Evolutionary conservation across 768 basidiomycete genomes (phyloP), one percentile per base, ranked within the genome.

Genomic region (Pseudohyphozyma bogoriensis): DNA sequence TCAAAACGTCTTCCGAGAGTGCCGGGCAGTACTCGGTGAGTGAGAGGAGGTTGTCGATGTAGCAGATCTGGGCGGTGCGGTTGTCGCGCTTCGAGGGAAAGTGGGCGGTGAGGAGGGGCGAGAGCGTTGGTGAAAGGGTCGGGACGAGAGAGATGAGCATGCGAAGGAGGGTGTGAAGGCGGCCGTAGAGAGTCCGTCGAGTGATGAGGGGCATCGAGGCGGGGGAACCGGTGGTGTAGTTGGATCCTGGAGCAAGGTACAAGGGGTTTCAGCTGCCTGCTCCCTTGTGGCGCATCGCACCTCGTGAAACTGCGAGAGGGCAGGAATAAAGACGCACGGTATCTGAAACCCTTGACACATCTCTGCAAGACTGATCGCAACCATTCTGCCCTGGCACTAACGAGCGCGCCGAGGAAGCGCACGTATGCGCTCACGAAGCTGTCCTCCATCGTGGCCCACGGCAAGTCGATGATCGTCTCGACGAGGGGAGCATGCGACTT

Each of bases 1-100:
- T 85, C 36, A 96, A 76, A 44, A 96, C 83, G 66, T 83, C 84
- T 64, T 91, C 90, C 2, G 71, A 69, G 26, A 96, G 77, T 71
- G 89, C 91, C 0, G 88, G 83, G 70, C 92, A 96, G 72, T 95
- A 97, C 37, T 82, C 80, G 0, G 85, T 84, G 39, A 96, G 75
- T 36, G 82, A 81, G 9, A 97, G 79, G 20, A 90, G 73, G 72
- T 99, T 99, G 47, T 88, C 83, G 65, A 96, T 87, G 70, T 90
- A 99, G 1, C 89, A 88, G 4, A 85, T 80, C 67, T 96, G 91
- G 0, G 83, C 77, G 3, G 81, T 75, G 68, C 85, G 83, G 44
- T 80, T 81, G 71, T 93, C 89, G 33, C 92, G 82, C 72, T 97
- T 96, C 72, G 95, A 89, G 11, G 95, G 95, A 70, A 96, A 97